phyloP scores from a whole-genome alignment of 352 stramenopile genomes.

The Phytopythium sindhum region DNA sequence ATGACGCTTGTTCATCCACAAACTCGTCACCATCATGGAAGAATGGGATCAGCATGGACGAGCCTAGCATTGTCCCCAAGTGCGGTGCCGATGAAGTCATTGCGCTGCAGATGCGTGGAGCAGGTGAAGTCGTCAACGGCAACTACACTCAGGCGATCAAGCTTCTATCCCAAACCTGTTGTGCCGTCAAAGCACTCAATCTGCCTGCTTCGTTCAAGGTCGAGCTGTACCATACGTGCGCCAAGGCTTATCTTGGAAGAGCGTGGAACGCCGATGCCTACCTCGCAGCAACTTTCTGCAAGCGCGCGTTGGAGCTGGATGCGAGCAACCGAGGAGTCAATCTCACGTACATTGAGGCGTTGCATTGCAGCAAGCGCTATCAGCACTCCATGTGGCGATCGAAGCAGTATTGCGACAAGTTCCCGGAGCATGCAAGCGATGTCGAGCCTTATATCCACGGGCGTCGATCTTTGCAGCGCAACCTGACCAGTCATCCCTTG shows the following conservation, averaged over 20 bases:
- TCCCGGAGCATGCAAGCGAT: slow-evolving; percentile 41
- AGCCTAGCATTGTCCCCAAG: slow-evolving; percentile 16
- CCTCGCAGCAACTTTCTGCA: slow-evolving; percentile 58
- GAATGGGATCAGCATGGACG: slow-evolving; percentile 43
- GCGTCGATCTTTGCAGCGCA: neutral
- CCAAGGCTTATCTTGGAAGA: slow-evolving; percentile 62
- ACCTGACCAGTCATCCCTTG: neutral
- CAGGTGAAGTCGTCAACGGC: slow-evolving; percentile 12
- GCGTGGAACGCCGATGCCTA: slow-evolving; percentile 67
- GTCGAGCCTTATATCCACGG: slow-evolving; percentile 22
- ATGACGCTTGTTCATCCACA: slow-evolving; percentile 7
- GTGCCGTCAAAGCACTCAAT: slow-evolving; percentile 6
- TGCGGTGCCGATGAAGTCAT: slow-evolving; percentile 2
- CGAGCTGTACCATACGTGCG: slow-evolving; percentile 45
- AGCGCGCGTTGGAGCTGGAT: slow-evolving; percentile 56
- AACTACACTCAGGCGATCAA: slow-evolving; percentile 39
- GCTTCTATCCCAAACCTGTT: slow-evolving; percentile 32
- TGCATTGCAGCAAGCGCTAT: slow-evolving; percentile 38
- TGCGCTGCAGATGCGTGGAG: slow-evolving; percentile 8
- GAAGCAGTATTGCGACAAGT: slow-evolving; percentile 38
- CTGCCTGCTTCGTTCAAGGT: slow-evolving; percentile 13
- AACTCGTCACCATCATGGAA: slow-evolving; percentile 20
- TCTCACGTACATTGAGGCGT: slow-evolving; percentile 56
- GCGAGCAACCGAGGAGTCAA: slow-evolving; percentile 40
- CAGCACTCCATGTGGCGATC: slow-evolving; percentile 40